Percentiles rank a stretch among this genome's conserved stretches.
Conservation (phyloP, 192 early-diverging fungal species). For the Backusella liffmaniae region DNA sequence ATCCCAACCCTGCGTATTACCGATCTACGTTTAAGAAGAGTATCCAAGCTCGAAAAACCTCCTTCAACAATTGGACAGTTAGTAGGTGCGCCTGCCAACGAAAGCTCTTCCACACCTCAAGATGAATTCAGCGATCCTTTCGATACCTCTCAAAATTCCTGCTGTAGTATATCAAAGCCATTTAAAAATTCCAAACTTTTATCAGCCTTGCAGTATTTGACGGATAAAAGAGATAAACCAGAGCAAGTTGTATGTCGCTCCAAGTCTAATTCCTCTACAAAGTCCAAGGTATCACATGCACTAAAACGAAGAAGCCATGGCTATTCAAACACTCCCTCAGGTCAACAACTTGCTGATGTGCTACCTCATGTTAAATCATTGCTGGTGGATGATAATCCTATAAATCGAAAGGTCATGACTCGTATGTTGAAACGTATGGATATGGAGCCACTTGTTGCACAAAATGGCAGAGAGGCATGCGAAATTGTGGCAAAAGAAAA, state of each 20-base stretch:
- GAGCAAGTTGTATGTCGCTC: not conserved
- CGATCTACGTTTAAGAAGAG: not conserved
- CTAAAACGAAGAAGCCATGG: not conserved
- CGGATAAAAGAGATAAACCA: not conserved
- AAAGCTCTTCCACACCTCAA: not conserved
- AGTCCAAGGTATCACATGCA: not conserved
- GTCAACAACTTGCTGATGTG: not conserved
- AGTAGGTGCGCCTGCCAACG: not conserved
- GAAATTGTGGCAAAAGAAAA: conserved; percentile 18
- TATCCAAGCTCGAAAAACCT: not conserved
- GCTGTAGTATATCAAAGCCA: conserved; percentile 14
- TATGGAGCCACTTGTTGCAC: conserved; percentile 12
- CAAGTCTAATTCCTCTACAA: not conserved
- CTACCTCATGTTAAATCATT: conserved; percentile 28
- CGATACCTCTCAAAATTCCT: not conserved
- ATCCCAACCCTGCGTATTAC: not conserved
- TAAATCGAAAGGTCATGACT: conserved; percentile 68
- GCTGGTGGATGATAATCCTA: conserved; percentile 69
- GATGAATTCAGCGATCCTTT: conserved; percentile 7
- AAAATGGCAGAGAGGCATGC: conserved; percentile 31
- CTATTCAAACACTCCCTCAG: not conserved
- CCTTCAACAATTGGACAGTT: not conserved
- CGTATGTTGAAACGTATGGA: conserved; percentile 46
- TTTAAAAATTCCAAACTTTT: conserved; percentile 28
- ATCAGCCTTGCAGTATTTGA: not conserved